These are phyloP conservation scores for Paracorniculantispora psalliotae DNA, from an alignment of 2,329 filamentous ascomycete species.

Conservation along the genomic window DNA sequence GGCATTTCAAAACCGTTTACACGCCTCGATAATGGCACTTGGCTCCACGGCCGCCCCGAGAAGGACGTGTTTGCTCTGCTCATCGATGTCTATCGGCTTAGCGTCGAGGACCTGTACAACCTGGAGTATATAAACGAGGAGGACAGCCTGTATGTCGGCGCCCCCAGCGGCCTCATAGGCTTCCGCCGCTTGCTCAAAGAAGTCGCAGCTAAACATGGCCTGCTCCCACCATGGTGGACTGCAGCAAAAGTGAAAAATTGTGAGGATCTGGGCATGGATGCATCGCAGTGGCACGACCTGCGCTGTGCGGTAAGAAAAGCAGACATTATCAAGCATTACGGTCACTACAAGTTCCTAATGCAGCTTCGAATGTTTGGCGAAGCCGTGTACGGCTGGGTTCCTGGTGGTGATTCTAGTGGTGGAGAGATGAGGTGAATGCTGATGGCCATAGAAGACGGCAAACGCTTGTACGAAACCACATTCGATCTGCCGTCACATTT, in stretches of 20 bases:
- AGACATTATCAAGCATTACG: conserved; percentile 38
- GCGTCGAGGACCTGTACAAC: conserved; percentile 32
- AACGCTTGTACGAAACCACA: too few species aligned
- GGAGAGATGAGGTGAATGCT: conserved; percentile 21
- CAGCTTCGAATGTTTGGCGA: conserved; percentile 46
- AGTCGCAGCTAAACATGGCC: conserved; percentile 19
- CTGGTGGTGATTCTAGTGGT: conserved; percentile 25
- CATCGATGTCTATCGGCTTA: conserved; percentile 45
- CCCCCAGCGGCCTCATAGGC: conserved; percentile 20
- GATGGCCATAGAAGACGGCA: conserved; percentile 23
- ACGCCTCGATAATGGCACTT: conserved; percentile 34
- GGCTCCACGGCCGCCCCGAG: conserved; percentile 39
- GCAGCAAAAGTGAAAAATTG: conserved; percentile 33
- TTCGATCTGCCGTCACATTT: too few species aligned
- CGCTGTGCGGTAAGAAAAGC: conserved; percentile 24
- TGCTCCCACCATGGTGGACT: conserved; percentile 44
- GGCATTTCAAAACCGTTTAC: conserved; percentile 33
- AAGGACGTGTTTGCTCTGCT: conserved; percentile 41
- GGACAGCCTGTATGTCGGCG: conserved; percentile 27
- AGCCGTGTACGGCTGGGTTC: conserved; percentile 30
- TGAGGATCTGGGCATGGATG: conserved; percentile 28
- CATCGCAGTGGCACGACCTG: conserved; percentile 25
- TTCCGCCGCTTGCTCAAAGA: conserved; percentile 34
- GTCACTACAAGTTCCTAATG: conserved; percentile 40
- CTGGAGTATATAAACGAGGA: conserved; percentile 22